Evolutionary conservation across 2,329 filamentous ascomycete species (phyloP), one percentile per base, ranked within the genome.

Genomic region (Fusarium sp.): DNA sequence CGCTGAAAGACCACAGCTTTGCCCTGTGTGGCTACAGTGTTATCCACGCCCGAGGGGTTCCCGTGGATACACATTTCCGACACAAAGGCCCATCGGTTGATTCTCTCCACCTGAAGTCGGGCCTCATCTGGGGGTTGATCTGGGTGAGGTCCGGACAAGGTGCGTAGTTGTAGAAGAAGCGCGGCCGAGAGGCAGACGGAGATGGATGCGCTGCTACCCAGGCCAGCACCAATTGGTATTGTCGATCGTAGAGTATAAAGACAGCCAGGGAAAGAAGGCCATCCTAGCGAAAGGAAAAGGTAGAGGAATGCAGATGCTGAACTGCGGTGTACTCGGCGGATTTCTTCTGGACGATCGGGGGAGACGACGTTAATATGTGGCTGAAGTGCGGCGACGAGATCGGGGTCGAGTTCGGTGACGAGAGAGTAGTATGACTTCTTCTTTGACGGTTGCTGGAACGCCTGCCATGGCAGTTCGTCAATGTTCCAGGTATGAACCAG

Each of bases 41-140:
- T 99, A 84, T 99, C 96, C 49, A 99, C 94, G 0, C 96, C 96
- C 0, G 94, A 98, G 1, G 96, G 96, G 79, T 97, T 98, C 40
- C 96, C 96, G 80, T 99, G 96, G 72, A 98, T 98, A 83, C 95
- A 96, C 91, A 98, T 93, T 82, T 99, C 96, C 27, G 93, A 93
- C 1, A 99, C 96, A 82, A 98, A 98, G 0, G 96, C 95, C 96
- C 97, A 99, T 70, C 93, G 90, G 83, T 99, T 99, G 84, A 99
- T 98, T 72, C 96, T 91, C 84, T 98, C 95, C 33, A 98, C 89
- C 81, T 99, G 96, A 49, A 95, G 84, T 68, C 93, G 91, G n/a
- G 94, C 94, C 84, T 99, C 96, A 63, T 94, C 92, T 1, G 91
- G 84, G 5, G 95, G 94, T 82, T 98, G 96, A 78, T 98, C 96